Base-by-base conservation (phyloP, 768 basidiomycete species). In the Boletus edulis region DNA sequence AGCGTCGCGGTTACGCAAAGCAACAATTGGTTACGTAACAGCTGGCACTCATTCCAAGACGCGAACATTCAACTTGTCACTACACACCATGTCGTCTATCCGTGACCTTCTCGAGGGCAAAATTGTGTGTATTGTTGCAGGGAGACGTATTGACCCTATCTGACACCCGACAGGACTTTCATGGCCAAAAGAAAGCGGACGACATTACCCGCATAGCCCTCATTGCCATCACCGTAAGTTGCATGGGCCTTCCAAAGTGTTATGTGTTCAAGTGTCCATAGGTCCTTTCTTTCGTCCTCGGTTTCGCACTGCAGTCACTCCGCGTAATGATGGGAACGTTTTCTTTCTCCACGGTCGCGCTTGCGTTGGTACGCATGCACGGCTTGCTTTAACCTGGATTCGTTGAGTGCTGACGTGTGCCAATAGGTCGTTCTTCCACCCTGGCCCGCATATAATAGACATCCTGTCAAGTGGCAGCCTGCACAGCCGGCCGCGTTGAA, bases 401-500 rank as follows among this genome's bases (percentile, higher is more conserved):
- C n/a, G n/a, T 39, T 9, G 31, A 29, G 22, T 22, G 40, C 51
- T 62, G 31, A 66, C 35, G 8, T 8, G 18, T 41, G 20, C 2
- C 31, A 8, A 5, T 7, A 90, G 89, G 68, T 77, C 45, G 74
- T 84, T 13, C 56, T 91, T 5, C 89, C 89, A 0, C 84, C 84
- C 10, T 91, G 89, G 89, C 79, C 83, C 0, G 72, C 80, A 69
- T 67, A 57, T 38, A 68, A 67, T 27, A 42, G 42, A 18, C 52
- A 66, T 35, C 55, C 65, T 4, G 55, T 67, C 47, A 48, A 66
- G 41, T 67, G 67, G 65, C 56, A 58, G 41, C 29, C 63, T 15
- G n/a, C 60, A 44, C 66, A 65, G n/a, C 54, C 63, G 3, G 18
- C 32, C 11, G 11, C 57, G 54, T 54, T 67, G 27, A 65, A 68